A percentile compares a stretch with the other conserved stretches of the same genome.
These are phyloP conservation scores for Malania oleifera DNA, from an alignment of 164 flowering plant species.

Conservation along the genomic window DNA sequence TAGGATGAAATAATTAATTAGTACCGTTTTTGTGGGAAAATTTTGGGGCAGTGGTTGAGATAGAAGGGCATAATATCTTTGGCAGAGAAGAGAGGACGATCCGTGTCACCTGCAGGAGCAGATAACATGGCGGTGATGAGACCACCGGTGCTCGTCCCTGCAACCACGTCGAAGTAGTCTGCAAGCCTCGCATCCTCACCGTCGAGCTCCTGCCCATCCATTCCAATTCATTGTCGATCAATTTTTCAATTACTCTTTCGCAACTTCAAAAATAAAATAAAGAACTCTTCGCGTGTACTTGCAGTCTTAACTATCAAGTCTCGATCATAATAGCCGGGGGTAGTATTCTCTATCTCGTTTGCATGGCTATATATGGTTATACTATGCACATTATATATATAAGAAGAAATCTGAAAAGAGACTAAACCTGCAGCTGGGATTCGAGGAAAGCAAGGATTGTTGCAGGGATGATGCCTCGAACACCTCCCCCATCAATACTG, in stretches of 20 bases:
- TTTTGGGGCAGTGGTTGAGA: background rate
- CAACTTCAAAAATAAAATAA: too few species aligned
- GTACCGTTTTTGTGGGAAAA: background rate
- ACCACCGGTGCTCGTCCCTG: slow-evolving; percentile 10
- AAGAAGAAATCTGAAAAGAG: too few species aligned
- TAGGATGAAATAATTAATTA: slow-evolving; percentile 21
- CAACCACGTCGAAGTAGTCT: slow-evolving; percentile 8
- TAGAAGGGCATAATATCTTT: background rate
- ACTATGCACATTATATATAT: too few species aligned
- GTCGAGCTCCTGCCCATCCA: too few species aligned
- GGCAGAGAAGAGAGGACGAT: slow-evolving; percentile 1
- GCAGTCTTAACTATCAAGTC: too few species aligned
- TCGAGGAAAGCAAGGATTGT: slow-evolving; percentile 30
- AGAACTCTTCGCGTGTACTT: too few species aligned
- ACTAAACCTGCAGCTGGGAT: slow-evolving; percentile 28
- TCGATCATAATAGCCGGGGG: too few species aligned
- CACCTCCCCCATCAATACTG: slow-evolving; percentile 41
- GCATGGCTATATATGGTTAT: too few species aligned
- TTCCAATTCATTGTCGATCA: too few species aligned
- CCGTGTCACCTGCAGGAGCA: background rate
- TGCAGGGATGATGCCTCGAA: slow-evolving; percentile 33
- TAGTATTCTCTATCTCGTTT: too few species aligned
- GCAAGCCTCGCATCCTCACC: slow-evolving; percentile 1
- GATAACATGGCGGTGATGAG: slow-evolving; percentile 4
- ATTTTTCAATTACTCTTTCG: too few species aligned